A percentile compares a stretch with the other conserved stretches of the same genome.
Evolutionary conservation across 495 filamentous ascomycete species (phyloP).

Genomic region (Halenospora varia): DNA sequence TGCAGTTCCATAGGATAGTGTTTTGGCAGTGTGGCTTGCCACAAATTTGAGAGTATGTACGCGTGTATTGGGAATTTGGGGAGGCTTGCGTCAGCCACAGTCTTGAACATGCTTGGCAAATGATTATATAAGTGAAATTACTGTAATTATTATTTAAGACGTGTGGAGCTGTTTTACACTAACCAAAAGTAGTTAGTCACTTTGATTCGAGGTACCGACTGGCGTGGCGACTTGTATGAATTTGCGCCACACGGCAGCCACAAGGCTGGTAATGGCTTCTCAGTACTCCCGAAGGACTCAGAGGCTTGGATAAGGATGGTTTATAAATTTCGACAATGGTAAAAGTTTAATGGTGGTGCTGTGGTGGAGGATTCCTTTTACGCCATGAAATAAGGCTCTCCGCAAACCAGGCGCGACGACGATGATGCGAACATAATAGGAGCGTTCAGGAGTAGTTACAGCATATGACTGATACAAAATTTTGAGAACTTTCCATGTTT

Average conservation of each 20-base stretch:
- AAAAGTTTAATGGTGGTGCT: conserved; percentile 12
- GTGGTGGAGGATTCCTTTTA: conserved; percentile 11
- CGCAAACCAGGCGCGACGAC: conserved; percentile 6
- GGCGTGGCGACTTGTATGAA: conserved; percentile 5
- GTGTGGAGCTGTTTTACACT: too few species aligned
- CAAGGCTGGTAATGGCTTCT: conserved; percentile 6
- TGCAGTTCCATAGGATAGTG: too few species aligned
- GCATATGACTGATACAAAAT: conserved; percentile 8
- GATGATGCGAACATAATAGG: conserved; percentile 7
- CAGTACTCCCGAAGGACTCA: conserved; percentile 5
- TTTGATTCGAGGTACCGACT: conserved; percentile 9
- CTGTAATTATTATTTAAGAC: too few species aligned
- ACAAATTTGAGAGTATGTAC: too few species aligned
- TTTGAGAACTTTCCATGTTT: too few species aligned
- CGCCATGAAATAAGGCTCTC: conserved; percentile 12
- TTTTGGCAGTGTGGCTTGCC: too few species aligned
- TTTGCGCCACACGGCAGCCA: neutral
- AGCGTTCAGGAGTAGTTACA: conserved; percentile 9
- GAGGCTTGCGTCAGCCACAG: too few species aligned
- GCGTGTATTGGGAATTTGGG: too few species aligned
- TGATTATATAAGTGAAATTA: too few species aligned
- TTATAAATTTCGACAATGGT: conserved; percentile 8
- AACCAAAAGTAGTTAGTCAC: too few species aligned
- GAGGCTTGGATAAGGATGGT: conserved; percentile 13
- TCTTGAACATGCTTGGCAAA: too few species aligned